Conservation (phyloP, 306 rosid genomes). For the Gastrolobium bilobum region DNA sequence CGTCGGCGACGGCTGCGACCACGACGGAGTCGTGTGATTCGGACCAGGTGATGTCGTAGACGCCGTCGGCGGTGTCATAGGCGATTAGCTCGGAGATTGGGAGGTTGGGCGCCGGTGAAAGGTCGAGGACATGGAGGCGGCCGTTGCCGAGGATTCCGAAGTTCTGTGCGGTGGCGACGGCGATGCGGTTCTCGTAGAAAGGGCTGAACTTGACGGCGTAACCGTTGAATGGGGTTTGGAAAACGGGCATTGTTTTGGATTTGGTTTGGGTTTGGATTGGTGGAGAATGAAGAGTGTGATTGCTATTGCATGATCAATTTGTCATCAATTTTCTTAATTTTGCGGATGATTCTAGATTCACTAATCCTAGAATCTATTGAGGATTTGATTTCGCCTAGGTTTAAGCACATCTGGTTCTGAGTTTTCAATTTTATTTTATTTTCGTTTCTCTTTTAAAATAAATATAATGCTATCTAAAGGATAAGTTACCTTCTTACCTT, state of each 20-base stretch:
- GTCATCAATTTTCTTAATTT: too few species aligned
- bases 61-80: conserved; percentile 94
- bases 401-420: too few species aligned
- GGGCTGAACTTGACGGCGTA: conserved; percentile 98
- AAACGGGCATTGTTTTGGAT: conserved; percentile 69
- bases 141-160: conserved; percentile 98
- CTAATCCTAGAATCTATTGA: too few species aligned
- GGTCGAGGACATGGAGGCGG: conserved; percentile 87
- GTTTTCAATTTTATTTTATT: too few species aligned
- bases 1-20: conserved; percentile 94
- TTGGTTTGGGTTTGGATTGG: neutral
- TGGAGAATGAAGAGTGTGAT: conserved; percentile 9
- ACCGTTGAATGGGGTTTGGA: conserved; percentile 94
- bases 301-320: too few species aligned
- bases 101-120: conserved; percentile 58
- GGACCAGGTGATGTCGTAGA: conserved; percentile 91
- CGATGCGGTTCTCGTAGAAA: conserved; percentile 89
- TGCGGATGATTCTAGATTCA: too few species aligned
- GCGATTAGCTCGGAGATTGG: conserved; percentile 69
- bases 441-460: too few species aligned
- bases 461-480: too few species aligned
- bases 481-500: too few species aligned
- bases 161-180: conserved; percentile 95
- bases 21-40: conserved; percentile 91
- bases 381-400: too few species aligned